Base-by-base conservation (phyloP, 106 monocot genomes). In the Amphibolis antarctica region DNA sequence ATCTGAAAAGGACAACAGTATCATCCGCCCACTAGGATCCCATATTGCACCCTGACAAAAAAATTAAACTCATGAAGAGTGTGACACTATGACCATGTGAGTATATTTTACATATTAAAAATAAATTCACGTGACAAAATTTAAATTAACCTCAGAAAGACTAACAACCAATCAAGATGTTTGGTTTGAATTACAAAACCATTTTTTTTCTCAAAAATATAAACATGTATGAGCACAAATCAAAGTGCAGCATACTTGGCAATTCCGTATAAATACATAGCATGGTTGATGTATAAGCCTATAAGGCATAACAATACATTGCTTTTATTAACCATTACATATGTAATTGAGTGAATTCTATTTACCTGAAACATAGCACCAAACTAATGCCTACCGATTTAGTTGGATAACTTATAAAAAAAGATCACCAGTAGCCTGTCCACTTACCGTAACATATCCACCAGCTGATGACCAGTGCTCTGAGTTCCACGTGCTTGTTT, bases 401-500 rank as follows among this genome's bases (percentile, higher is more conserved):
- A 53, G 22, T 17, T 56, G 11, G 28, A 55, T 55, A n/a, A n/a
- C n/a, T n/a, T 36, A 36, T 4, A 4, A 36, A 36, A 7, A 36
- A 36, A 4, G 36, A 36, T 36, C 36, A 36, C 36, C 36, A 7
- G 36, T 2, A 36, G 36, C 2, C 36, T 27, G 10, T 29, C 57
- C 30, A 78, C 88, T 82, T 80, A 98, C 98, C 44, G 85, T 81
- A 21, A 91, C 81, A 81, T 77, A 60, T 75, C 98, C 98, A 66
- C 85, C 79, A 60, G 75, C 71, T 46, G 98, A 88, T 46, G 98
- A 98, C 98, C 98, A 98, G 23, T 66, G 86, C 71, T 91, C 87
- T 70, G 98, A 98, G 19, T 87, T 91, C 98, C 98, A 98, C 43
- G 85, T 98, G 67, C 84, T 84, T 65, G 98, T 98, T 76, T 98